Base-by-base conservation (phyloP, 176 grass and related monocot genomes). In the Zea luxurians region DNA sequence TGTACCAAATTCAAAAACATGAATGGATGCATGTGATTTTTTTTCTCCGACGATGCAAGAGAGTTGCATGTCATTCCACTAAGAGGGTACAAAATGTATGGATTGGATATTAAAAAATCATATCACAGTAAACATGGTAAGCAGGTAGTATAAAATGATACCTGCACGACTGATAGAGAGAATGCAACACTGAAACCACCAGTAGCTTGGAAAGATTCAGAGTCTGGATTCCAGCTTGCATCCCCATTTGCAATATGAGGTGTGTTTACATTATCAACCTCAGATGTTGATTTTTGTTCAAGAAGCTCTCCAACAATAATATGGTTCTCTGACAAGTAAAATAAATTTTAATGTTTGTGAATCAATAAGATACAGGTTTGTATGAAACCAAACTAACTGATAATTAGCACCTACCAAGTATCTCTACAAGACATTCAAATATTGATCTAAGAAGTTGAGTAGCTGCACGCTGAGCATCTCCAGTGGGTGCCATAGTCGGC, bases 121-220 rank as follows among this genome's bases (percentile, higher is more conserved):
- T 20, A 66, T 58, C 50, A 46, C 37, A 47, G 27, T 76, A 65
- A 11, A 75, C 85, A 82, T 38, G 68, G 80, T 35, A 77, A 18
- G 66, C 43, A 83, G 60, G 53, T 65, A 63, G 13, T 61, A 87
- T 48, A 48, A 71, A 52, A 38, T 63, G 47, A 67, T 93, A 98
- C 96, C 85, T 98, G 92, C 81, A 95, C 87, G 15, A 98, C 88
- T 64, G 96, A 92, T 8, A 98, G 78, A 49, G 96, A 94, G 62
- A 98, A 95, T 50, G 87, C 91, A 74, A 98, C 81, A 83, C 60
- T 92, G 74, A 94, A 98, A 63, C 96, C 92, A 70, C 96, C 96
- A 85, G 91, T 94, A 82, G 89, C 80, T 92, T 94, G 91, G 71
- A 80, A 92, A 80, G 84, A 86, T 86, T 98, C 96, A n/a, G 89